Evolutionary conservation across 345 rosid species (phyloP).

Genomic region (Anastatica hierochuntica): DNA sequence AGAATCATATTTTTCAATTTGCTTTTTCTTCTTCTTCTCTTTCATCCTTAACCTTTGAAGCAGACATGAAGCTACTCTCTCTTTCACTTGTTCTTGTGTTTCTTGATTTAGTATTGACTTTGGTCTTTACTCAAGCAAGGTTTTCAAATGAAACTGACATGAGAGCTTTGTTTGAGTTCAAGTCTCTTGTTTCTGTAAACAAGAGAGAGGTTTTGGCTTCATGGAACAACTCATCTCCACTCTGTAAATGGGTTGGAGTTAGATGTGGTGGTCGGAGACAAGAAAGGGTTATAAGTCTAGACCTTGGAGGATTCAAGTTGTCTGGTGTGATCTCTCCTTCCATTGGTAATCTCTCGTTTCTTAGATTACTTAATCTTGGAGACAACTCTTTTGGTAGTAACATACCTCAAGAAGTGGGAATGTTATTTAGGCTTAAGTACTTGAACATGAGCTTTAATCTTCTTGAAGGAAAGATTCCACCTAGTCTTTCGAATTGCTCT

Average conservation of each 20-base stretch:
- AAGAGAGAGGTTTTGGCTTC: conserved; percentile 13
- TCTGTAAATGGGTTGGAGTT: conserved; percentile 25
- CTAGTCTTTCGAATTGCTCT: conserved; percentile 17
- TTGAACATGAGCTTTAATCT: conserved; percentile 20
- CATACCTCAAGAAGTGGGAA: conserved; percentile 18
- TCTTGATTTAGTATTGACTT: not conserved
- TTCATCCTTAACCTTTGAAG: not conserved
- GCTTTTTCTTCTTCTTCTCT: too few relatives aligned
- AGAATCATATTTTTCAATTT: too few relatives aligned
- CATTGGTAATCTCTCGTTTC: conserved; percentile 31
- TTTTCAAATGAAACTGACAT: conserved; percentile 21
- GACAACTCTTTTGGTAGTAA: conserved; percentile 13
- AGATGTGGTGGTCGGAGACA: conserved; percentile 10
- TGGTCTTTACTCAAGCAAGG: not conserved
- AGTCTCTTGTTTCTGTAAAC: conserved; percentile 15
- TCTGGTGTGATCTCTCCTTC: conserved; percentile 20
- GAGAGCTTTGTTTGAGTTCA: conserved; percentile 19
- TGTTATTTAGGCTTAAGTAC: conserved; percentile 14
- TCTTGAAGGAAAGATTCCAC: conserved; percentile 14
- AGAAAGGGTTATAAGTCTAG: conserved; percentile 19
- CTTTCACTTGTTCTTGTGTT: conserved; percentile 10
- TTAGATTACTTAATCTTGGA: conserved; percentile 16
- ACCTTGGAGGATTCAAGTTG: conserved; percentile 14
- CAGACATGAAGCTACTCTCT: conserved; percentile 16
- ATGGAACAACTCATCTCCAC: conserved; percentile 13